Evolutionary conservation across 2,329 filamentous ascomycete species (phyloP), one percentile per base, ranked within the genome.

Genomic region (Diaporthe australafricana): DNA sequence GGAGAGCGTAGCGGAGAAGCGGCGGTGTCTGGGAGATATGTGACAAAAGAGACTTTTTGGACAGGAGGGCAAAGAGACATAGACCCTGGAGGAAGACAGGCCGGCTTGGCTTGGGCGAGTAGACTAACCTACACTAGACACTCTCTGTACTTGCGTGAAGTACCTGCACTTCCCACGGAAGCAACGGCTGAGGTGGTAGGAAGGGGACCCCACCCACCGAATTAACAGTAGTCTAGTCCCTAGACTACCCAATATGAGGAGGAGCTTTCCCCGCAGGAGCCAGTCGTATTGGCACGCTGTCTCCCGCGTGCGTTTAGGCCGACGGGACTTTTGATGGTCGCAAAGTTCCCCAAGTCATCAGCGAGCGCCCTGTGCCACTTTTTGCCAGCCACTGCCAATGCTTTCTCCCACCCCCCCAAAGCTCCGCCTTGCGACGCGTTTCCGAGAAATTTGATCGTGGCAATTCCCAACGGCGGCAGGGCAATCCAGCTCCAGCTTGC

Each of bases 391-490:
- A 68, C 60, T 63, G 60, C 52, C 66, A 56, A 38, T 56, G 38
- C 65, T 68, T 56, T 68, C 66, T 56, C 66, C 53, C 66, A 38
- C 47, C 48, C 66, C 66, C 55, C 66, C 42, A 55, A 57, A 68
- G 66, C 66, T 68, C 66, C 66, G 66, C 66, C 42, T 57, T 68
- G 66, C 66, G 66, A 68, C 66, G 66, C 66, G 66, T 60, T 55
- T 68, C 65, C 66, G 66, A 68, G 52, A 68, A 68, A 57, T 57
- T 68, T 68, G 52, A 68, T 68, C 52, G 66, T 68, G 66, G 48
- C 66, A 68, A 50, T 45, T 68, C 52, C 66, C 66, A 68, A 68
- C 66, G 52, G 66, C 66, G 66, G 66, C 66, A 68, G 48, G 35
- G 55, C 66, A 68, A 48, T 35, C 42, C 60, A 63, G 60, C 60